Evolutionary conservation across 371 early-diverging fungal genomes (phyloP), one percentile per base, ranked within the genome.

Genomic region (Blakeslea trispora): DNA sequence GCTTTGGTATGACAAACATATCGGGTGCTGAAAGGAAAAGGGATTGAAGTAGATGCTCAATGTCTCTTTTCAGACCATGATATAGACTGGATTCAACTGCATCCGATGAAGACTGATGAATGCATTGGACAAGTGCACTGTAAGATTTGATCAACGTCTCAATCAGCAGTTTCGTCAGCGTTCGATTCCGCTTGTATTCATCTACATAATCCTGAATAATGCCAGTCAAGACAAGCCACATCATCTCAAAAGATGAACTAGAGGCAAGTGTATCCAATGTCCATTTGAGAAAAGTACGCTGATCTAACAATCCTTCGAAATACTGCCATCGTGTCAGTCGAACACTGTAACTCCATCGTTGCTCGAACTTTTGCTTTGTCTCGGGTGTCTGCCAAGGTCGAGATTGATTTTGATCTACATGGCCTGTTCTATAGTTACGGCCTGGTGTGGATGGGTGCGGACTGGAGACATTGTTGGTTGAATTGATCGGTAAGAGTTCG

Each of bases 261-360:
- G 57, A 59, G n/a, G 72, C 68, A 9, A 91, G 58, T 35, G 77
- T 72, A 28, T 84, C 82, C 19, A 88, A 68, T 1, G 84, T 77
- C 64, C 76, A 83, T 59, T 79, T 84, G 11, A 90, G 68, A 44
- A 90, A 75, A 2, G 73, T 75, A 0, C 89, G 81, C 60, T 90
- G 88, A 62, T 90, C 88, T 43, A 90, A 58, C 17, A 91, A 65
- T 5, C 88, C 90, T 55, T 89, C 87, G 61, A 74, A 81, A 63
- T 86, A 89, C 64, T 89, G 90, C 81, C 83, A 87, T 15, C 81
- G 81, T 17, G 89, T 74, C 35, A 91, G 66, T 44, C 73, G 69
- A 18, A 85, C 71, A 45, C 85, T 82, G 53, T 84, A 87, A 5
- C 76, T 63, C 89, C 88, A 89, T 22, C 74, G 64, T 11, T 75